Percentiles rank a stretch among this genome's conserved stretches.
phyloP scores from a whole-genome alignment of 2,329 filamentous ascomycete genomes.

The Cladosporium sp. region DNA sequence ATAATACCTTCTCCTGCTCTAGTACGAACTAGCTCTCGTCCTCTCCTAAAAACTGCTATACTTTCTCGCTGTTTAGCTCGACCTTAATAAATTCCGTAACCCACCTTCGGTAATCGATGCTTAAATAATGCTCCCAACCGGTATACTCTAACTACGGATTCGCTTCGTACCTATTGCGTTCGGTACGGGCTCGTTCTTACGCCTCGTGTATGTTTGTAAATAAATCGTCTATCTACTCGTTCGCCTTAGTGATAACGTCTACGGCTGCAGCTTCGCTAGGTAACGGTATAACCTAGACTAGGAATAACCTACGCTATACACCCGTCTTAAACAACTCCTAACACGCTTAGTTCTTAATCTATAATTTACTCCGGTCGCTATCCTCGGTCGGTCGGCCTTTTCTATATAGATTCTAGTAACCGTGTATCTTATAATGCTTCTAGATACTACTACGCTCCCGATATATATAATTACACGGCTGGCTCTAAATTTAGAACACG shows the following conservation, averaged over 20 bases:
- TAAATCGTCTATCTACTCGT: slow-evolving; percentile 9
- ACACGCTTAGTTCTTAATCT: slow-evolving; percentile 1
- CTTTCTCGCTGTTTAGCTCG: not conserved
- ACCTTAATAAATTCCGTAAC: slow-evolving; percentile 4
- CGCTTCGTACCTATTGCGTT: slow-evolving; percentile 9
- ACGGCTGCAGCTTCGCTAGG: not conserved
- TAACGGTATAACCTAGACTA: not conserved
- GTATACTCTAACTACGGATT: slow-evolving; percentile 15
- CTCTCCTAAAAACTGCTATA: not conserved
- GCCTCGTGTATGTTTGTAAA: slow-evolving; percentile 6
- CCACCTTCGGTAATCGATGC: not conserved
- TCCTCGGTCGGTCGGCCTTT: not conserved
- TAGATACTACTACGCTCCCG: slow-evolving; percentile 2
- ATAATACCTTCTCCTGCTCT: slow-evolving; percentile 1
- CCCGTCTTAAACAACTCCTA: slow-evolving; percentile 5
- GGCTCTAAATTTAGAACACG: not conserved
- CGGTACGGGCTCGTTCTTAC: slow-evolving; percentile 2
- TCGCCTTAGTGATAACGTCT: not conserved
- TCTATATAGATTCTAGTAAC: not conserved
- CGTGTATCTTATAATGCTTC: slow-evolving; percentile 1
- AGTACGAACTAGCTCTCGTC: not conserved
- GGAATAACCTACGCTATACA: slow-evolving; percentile 3
- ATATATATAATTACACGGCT: slow-evolving; percentile 11
- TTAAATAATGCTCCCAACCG: slow-evolving; percentile 7
- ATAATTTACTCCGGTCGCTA: not conserved